A percentile compares a stretch with the other conserved stretches of the same genome.
phyloP scores from a whole-genome alignment of 2,329 filamentous ascomycete species.

The Colletotrichum tanaceti region DNA sequence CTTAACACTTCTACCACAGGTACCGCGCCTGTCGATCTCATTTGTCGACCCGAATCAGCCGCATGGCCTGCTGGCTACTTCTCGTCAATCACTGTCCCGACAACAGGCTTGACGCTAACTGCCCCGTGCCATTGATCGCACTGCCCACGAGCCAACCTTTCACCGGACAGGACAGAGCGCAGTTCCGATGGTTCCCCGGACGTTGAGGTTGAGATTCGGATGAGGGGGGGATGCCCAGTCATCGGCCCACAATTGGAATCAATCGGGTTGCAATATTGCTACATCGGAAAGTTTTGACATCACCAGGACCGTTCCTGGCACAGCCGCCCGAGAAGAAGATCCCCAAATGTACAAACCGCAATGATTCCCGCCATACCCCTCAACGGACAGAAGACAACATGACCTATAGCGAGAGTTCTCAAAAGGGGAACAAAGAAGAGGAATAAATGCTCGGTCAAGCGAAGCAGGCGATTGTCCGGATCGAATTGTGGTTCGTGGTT shows the following conservation, averaged over 20 bases:
- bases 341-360: not conserved
- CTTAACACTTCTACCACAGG: not conserved
- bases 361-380: not conserved
- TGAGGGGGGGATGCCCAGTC: not conserved
- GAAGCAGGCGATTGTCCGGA: not conserved
- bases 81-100: not conserved
- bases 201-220: not conserved
- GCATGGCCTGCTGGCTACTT: not conserved
- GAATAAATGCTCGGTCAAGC: not conserved
- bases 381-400: slow-evolving; percentile 7
- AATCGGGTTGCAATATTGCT: slow-evolving; percentile 25
- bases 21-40: slow-evolving; percentile 12
- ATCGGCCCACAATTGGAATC: slow-evolving; percentile 18
- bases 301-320: not conserved
- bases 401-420: slow-evolving; percentile 7
- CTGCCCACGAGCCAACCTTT: not conserved
- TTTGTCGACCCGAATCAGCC: not conserved
- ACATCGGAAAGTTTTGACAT: not conserved
- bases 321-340: not conserved
- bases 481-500: not conserved
- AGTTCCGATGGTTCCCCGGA: not conserved
- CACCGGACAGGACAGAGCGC: not conserved
- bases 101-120: not conserved
- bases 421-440: slow-evolving; percentile 12
- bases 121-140: not conserved